A percentile compares a stretch with the other conserved stretches of the same genome.
Conservation (phyloP, 2,329 filamentous ascomycete genomes). For the Penicillium sp. region DNA sequence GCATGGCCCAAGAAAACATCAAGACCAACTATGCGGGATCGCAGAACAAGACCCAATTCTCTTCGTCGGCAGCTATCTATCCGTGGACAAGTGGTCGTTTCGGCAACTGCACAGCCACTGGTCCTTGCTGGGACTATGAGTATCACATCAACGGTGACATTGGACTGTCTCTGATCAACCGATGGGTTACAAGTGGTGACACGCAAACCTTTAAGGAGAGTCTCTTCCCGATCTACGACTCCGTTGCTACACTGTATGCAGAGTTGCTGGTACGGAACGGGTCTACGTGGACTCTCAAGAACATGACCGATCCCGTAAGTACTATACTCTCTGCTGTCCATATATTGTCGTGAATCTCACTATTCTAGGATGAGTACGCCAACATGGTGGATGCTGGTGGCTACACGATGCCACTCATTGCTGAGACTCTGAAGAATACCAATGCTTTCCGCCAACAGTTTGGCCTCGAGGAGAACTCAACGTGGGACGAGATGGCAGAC, state of each 20-base stretch:
- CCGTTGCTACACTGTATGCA: conserved; percentile 58
- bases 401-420: conserved; percentile 62
- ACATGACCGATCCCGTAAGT: conserved; percentile 66
- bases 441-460: conserved; percentile 57
- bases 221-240: conserved; percentile 61
- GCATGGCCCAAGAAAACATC: conserved; percentile 58
- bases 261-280: conserved; percentile 59
- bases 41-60: conserved; percentile 57
- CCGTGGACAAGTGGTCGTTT: conserved; percentile 64
- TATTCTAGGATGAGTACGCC: conserved; percentile 58
- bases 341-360: conserved; percentile 1
- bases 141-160: conserved; percentile 70
- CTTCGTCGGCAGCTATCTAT: conserved; percentile 56
- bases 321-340: background rate
- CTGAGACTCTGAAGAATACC: conserved; percentile 52
- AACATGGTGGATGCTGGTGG: conserved; percentile 64
- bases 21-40: conserved; percentile 54
- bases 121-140: conserved; percentile 65
- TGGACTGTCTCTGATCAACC: conserved; percentile 57
- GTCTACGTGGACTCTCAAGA: conserved; percentile 51
- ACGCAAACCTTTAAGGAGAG: conserved; percentile 51
- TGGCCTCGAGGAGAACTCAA: conserved; percentile 52
- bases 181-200: conserved; percentile 58
- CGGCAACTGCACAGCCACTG: conserved; percentile 63
- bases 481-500: conserved; percentile 53